Percentiles rank a stretch among this genome's conserved stretches.
Evolutionary conservation across 192 early-diverging fungal genomes (phyloP).

Genomic region (Thoreauomyces humboldtii): DNA sequence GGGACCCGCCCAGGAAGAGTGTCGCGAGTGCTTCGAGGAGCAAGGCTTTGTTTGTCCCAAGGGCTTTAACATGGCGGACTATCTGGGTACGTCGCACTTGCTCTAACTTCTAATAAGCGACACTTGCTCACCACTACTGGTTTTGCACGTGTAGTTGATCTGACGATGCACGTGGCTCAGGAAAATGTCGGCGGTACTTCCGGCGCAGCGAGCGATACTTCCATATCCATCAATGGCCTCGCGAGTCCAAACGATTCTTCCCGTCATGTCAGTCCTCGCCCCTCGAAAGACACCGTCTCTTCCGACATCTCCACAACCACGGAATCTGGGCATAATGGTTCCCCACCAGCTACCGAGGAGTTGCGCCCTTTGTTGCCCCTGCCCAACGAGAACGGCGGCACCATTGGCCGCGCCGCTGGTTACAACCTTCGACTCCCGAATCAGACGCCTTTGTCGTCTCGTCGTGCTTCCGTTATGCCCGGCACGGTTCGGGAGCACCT

Average conservation of each 20-base stretch:
- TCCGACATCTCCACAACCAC: too few relatives aligned
- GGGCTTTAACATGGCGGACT: conserved; percentile 92
- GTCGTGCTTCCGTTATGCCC: conserved; percentile 1
- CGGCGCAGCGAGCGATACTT: background rate
- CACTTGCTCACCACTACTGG: too few relatives aligned
- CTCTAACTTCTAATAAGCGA: too few relatives aligned
- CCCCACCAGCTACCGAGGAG: too few relatives aligned
- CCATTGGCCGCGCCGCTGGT: background rate
- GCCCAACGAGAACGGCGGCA: conserved; percentile 8
- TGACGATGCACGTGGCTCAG: conserved; percentile 62
- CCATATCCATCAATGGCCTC: too few relatives aligned
- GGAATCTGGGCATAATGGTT: too few relatives aligned
- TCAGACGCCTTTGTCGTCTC: background rate
- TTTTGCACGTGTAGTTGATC: too few relatives aligned
- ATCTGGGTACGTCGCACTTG: conserved; percentile 50
- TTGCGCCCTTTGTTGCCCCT: conserved; percentile 17
- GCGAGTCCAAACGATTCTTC: too few relatives aligned
- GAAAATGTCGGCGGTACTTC: background rate
- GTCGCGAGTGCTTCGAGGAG: conserved; percentile 61
- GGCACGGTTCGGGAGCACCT: conserved; percentile 24
- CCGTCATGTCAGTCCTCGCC: too few relatives aligned
- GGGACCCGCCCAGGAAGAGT: conserved; percentile 63
- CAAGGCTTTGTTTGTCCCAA: conserved; percentile 80
- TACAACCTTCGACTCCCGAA: background rate
- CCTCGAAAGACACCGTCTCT: too few relatives aligned